phyloP scores from a whole-genome alignment of 2,329 filamentous ascomycete genomes.

The Fusarium transvaalense region DNA sequence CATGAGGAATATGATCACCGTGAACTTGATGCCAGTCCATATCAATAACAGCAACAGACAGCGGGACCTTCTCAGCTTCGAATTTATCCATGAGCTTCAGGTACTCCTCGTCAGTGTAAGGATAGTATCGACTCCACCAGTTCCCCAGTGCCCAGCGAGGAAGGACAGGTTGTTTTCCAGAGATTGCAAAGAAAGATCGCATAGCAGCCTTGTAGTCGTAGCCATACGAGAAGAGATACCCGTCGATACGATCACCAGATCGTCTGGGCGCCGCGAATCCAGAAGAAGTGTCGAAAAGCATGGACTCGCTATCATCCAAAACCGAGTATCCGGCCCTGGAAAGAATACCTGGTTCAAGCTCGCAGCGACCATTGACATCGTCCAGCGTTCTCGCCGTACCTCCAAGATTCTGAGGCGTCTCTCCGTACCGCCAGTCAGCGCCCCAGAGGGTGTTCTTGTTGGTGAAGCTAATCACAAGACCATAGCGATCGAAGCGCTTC shows the following conservation, averaged over 20 bases:
- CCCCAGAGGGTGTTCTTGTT: conserved; percentile 58
- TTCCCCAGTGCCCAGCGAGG: conserved; percentile 72
- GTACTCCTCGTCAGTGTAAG: conserved; percentile 68
- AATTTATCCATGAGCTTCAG: conserved; percentile 69
- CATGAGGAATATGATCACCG: conserved; percentile 58
- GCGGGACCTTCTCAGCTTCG: conserved; percentile 61
- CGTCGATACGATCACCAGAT: conserved; percentile 64
- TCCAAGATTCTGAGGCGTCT: conserved; percentile 55
- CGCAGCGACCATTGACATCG: conserved; percentile 62
- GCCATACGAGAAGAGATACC: conserved; percentile 72
- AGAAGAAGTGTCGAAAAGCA: conserved; percentile 65
- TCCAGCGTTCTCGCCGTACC: conserved; percentile 69
- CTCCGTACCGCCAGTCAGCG: conserved; percentile 60
- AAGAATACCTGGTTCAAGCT: conserved; percentile 64
- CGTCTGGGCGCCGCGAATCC: conserved; percentile 64
- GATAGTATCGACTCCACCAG: conserved; percentile 75
- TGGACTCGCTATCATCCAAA: conserved; percentile 67
- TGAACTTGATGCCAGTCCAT: conserved; percentile 75
- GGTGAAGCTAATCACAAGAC: conserved; percentile 61
- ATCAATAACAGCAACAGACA: conserved; percentile 71
- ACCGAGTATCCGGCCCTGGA: conserved; percentile 64
- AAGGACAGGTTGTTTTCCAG: conserved; percentile 66
- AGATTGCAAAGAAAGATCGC: conserved; percentile 66
- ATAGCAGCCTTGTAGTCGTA: conserved; percentile 68
- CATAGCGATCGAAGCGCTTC: conserved; percentile 63